Evolutionary conservation across 2,329 filamentous ascomycete genomes (phyloP).

Genomic region (Capronia epimyces): DNA sequence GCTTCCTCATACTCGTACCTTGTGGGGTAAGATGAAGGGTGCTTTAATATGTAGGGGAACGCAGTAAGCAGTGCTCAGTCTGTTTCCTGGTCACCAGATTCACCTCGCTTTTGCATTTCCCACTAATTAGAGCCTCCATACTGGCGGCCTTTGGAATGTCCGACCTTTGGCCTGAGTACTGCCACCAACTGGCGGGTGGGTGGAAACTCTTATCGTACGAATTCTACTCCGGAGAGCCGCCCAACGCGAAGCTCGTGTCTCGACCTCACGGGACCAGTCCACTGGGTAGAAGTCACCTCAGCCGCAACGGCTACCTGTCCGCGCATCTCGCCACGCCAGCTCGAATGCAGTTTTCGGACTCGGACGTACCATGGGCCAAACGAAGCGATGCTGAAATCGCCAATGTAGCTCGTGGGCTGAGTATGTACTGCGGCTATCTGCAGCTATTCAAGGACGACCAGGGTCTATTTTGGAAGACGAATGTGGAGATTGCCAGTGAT

Average conservation of each 20-base stretch:
- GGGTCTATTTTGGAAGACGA: conserved; percentile 17
- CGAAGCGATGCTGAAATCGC: conserved; percentile 16
- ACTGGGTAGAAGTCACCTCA: conserved; percentile 16
- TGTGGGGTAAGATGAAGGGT: no score
- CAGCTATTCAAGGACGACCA: conserved; percentile 12
- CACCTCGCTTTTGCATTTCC: no score
- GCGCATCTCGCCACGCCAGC: conserved; percentile 12
- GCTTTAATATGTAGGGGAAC: no score
- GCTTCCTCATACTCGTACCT: no score
- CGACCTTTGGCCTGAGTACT: no score
- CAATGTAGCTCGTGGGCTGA: conserved; percentile 9
- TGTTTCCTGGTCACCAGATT: no score
- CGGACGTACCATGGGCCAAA: conserved; percentile 5
- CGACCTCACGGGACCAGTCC: conserved; percentile 20
- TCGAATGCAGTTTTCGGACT: conserved; percentile 4
- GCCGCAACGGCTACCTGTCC: conserved; percentile 14
- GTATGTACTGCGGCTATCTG: conserved; percentile 15
- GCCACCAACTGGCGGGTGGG: no score
- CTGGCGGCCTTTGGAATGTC: no score
- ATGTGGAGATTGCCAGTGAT: conserved; percentile 18
- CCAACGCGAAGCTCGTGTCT: conserved; percentile 9
- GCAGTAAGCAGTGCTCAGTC: no score
- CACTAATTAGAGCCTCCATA: no score
- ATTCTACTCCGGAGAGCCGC: no score
- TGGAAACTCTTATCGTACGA: no score